Percentiles rank a stretch among this genome's conserved stretches.
Evolutionary conservation across 306 rosid species (phyloP).

Genomic region (Herpetospermum pedunculosum): DNA sequence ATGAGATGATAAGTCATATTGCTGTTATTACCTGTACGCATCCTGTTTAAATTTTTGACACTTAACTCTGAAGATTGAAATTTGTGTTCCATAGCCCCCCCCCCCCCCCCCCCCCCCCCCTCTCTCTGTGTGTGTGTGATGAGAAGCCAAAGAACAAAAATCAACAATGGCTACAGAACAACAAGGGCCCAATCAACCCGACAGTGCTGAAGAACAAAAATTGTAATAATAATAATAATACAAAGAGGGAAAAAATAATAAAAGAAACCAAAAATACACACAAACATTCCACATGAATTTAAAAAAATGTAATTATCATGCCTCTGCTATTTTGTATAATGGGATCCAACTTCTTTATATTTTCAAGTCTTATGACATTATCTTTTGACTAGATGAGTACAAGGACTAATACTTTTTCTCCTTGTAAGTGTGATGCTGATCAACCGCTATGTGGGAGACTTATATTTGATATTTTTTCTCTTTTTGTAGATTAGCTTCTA

Average conservation of each 20-base stretch:
- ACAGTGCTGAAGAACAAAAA: neutral
- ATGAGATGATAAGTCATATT: neutral
- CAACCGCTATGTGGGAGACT: neutral
- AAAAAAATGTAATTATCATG: neutral
- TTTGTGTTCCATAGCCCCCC: neutral
- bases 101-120: no score
- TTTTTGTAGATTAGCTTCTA: slow-evolving; percentile 71
- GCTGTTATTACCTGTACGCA: neutral
- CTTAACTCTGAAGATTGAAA: neutral
- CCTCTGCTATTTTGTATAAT: neutral
- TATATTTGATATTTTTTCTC: slow-evolving; percentile 10
- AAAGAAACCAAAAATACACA: neutral
- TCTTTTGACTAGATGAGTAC: neutral
- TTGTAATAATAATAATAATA: neutral
- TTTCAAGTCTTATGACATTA: neutral
- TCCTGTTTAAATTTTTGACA: neutral
- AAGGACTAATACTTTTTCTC: neutral
- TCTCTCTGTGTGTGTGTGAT: no score
- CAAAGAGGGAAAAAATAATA: no score
- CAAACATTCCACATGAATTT: neutral
- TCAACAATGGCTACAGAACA: neutral
- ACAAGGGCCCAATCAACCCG: neutral
- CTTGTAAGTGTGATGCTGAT: neutral
- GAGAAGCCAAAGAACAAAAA: neutral
- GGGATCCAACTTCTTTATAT: neutral